These are phyloP conservation scores for Pseudopithomyces maydicus DNA, from an alignment of 2,329 filamentous ascomycete genomes.

Conservation along the genomic window DNA sequence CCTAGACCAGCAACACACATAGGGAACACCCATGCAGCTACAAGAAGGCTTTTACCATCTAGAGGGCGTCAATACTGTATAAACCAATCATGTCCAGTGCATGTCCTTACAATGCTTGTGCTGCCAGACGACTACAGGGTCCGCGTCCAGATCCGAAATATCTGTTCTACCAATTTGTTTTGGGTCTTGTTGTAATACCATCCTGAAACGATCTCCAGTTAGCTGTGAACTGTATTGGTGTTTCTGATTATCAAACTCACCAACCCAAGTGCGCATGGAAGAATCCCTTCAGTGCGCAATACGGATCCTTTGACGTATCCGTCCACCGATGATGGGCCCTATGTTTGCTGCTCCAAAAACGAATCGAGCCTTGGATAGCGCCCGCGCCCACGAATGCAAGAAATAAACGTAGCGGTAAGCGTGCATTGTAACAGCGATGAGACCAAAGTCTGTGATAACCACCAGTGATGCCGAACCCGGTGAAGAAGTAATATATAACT, in stretches of 20 bases:
- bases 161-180: constrained; percentile 56
- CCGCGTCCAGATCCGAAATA: constrained; percentile 56
- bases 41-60: constrained; percentile 47
- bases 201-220: constrained; percentile 23
- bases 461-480: constrained; percentile 65
- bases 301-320: constrained; percentile 57
- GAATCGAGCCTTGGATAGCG: constrained; percentile 54
- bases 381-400: constrained; percentile 53
- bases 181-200: constrained; percentile 57
- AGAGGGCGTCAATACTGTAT: not conserved
- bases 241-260: too few relatives aligned
- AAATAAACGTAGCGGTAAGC: constrained; percentile 50
- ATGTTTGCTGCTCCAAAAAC: constrained; percentile 56
- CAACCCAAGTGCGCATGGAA: constrained; percentile 55
- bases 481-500: constrained; percentile 80
- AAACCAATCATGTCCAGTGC: too few relatives aligned
- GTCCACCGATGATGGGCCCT: constrained; percentile 58
- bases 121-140: constrained; percentile 54
- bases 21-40: constrained; percentile 51
- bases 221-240: too few relatives aligned
- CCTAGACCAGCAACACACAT: constrained; percentile 51
- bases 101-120: constrained; percentile 45
- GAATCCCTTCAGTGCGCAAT: constrained; percentile 54
- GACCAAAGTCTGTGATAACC: constrained; percentile 77
- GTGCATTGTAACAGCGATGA: constrained; percentile 52